Evolutionary conservation across 352 stramenopile genomes (phyloP), one percentile per base, ranked within the genome.

Genomic region (Globisporangium parvum): DNA sequence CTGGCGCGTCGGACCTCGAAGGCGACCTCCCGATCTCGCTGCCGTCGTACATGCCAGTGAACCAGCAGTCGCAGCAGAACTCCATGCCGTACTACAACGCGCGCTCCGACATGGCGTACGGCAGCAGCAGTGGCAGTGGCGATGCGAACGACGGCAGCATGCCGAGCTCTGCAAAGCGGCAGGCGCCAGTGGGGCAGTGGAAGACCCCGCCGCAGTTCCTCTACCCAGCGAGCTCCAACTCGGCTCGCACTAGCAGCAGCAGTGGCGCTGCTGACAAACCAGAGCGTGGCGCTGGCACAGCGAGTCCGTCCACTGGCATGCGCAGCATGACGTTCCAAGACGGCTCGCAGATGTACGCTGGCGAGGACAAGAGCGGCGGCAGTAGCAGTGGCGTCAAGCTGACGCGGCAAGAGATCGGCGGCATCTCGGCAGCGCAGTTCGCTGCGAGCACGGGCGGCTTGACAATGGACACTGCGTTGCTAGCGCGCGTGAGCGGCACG

Each of bases 341-440:
- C 40, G 62, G 67, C 33, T 41, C 51, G n/a, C 42, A 54, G 42
- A 9, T 59, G 49, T 63, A 51, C 45, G 55, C 57, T 2, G 60
- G 62, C 23, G 53, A 62, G 18, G 24, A 46, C 24, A 56, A 51
- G 8, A 23, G 51, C n/a, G n/a, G n/a, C n/a, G n/a, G n/a, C 40
- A 62, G 50, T 23, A 59, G 70, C 24, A 68, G 33, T 14, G 41
- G 47, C 20, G 57, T 72, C 40, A 69, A 72, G 39, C 47, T 82
- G 17, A 63, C 75, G 14, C 68, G 67, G 18, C 67, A 70, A 10
- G 63, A 77, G 44, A 71, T 80, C 21, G 58, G 64, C 2, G 67
- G 68, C 24, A 92, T 94, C 53, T 91, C 81, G 0, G 80, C 84
- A 3, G 80, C 83, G 3, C 77, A 91, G 54, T 94, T 94, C 50